Evolutionary conservation across 192 early-diverging fungal species (phyloP), one percentile per base, ranked within the genome.

Genomic region (Phycomyces nitens): DNA sequence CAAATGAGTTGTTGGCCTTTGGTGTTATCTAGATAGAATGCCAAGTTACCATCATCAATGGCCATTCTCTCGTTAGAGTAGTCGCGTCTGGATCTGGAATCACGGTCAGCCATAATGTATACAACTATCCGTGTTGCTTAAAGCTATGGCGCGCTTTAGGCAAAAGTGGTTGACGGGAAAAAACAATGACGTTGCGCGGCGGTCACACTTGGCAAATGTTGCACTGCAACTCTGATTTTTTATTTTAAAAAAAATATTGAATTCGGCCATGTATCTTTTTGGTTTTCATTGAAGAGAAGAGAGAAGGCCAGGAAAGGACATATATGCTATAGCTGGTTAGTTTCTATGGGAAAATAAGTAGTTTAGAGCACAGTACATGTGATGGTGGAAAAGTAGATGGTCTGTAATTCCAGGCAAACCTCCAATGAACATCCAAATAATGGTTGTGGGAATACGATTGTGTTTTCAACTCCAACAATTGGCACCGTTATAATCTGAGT

Each of bases 31-130:
- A 50, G n/a, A 50, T 2, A 20, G 49, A 50, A 50, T 2, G 10
- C 49, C 2, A 50, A 20, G 9, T 34, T 65, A 65, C 64, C 64
- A 26, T 65, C 64, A 57, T 65, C 64, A 57, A 65, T 43, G 16
- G 53, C 53, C 64, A 65, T 65, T 65, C 64, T 65, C 11, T 65
- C 64, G 49, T 23, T 40, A 22, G 62, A 63, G 44, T 47, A 18
- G 44, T 47, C 44, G 18, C 44, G 44, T 47, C 44, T 47, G 16
- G 53, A 54, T 54, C 53, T 12, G 21, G 53, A 22, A 54, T 54
- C 53, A 29, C 53, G 53, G 20, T 29, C 53, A 29, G 23, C 21
- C 53, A 54, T 22, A 11, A 26, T 54, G 53, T 12, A 20, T 22
- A 34, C 7, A 34, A 34, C 7, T 34, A 34, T 34, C 29, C 29